Percentiles rank a stretch among this genome's conserved stretches.
phyloP scores from a whole-genome alignment of 2,329 filamentous ascomycete genomes.

The Nectriaceae sp. region DNA sequence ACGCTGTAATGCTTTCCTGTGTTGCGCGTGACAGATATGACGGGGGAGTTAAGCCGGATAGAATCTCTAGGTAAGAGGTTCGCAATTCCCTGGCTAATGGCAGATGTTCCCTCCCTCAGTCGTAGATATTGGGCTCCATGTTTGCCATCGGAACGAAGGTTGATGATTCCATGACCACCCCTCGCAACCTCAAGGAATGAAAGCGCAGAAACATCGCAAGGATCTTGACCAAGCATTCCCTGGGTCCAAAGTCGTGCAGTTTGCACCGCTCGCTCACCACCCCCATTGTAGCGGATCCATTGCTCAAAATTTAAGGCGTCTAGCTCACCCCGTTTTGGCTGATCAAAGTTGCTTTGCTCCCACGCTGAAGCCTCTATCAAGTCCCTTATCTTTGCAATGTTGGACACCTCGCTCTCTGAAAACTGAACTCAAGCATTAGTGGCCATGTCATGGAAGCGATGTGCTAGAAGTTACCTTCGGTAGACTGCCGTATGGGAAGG shows the following conservation, averaged over 20 bases:
- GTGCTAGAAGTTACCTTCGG: not conserved
- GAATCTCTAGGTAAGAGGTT: not conserved
- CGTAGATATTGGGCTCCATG: slow-evolving; percentile 15
- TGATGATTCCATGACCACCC: slow-evolving; percentile 11
- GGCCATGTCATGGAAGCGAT: not conserved
- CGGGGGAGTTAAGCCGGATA: slow-evolving; percentile 4
- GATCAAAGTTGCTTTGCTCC: not conserved
- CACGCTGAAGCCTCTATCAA: not conserved
- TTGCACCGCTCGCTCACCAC: not conserved
- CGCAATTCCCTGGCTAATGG: slow-evolving; percentile 7
- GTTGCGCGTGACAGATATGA: not conserved
- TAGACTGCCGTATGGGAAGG: not conserved
- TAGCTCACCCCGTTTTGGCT: not conserved
- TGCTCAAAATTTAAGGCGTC: not conserved
- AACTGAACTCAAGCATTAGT: not conserved
- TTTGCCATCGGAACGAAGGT: slow-evolving; percentile 13
- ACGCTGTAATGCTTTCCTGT: not conserved
- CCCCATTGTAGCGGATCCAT: not conserved
- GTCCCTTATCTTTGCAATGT: not conserved
- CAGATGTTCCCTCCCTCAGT: slow-evolving; percentile 11
- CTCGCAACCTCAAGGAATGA: slow-evolving; percentile 14
- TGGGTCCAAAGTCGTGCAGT: slow-evolving; percentile 13
- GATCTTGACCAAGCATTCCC: slow-evolving; percentile 14
- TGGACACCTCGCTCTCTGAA: not conserved
- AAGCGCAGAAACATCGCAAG: slow-evolving; percentile 12